Evolutionary conservation across 129 eudicot genomes (phyloP), one percentile per base, ranked within the genome.

Genomic region (Gnaphalium uliginosum): DNA sequence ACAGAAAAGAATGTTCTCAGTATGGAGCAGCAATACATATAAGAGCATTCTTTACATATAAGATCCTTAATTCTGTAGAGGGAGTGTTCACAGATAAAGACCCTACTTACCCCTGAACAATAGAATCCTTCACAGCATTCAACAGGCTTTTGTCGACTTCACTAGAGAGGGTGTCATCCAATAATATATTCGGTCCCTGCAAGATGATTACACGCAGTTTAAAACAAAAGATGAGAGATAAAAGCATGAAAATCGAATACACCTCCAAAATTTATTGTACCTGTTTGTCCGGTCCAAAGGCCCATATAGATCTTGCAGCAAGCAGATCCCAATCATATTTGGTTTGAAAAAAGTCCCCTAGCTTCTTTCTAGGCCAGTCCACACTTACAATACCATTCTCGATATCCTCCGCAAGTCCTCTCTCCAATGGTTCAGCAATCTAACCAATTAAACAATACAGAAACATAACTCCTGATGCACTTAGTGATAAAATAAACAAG

Each of bases 241-340:
- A 27, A 6, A 33, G 53, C 22, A n/a, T 13, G 48, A 46, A 46
- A 58, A 68, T 17, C 2, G 32, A 57, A 51, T 2, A 62, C n/a
- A 10, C 22, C 14, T 65, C 1, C n/a, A 18, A 74, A 30, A 15
- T 63, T 37, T 61, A 68, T 26, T 6, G 68, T 72, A 91, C 99
- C 99, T 95, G 97, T 59, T 91, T 95, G 68, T 91, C 96, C 18
- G 99, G 99, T 69, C 99, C 99, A 87, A 95, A 91, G 26, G 99
- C 99, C 97, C 99, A 95, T 68, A 95, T 87, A 37, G 97, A 89
- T 69, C 97, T 87, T 26, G 99, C 97, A 89, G 99, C 99, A 79
- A 95, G 94, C 74, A 95, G 76, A 91, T 95, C 99, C 99, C 99
- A 95, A 75, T 91, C 99, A 83, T 95, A 95, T 76, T 86, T 95